Conservation (phyloP, 768 basidiomycete species). For the Lactifluus echinatus region DNA sequence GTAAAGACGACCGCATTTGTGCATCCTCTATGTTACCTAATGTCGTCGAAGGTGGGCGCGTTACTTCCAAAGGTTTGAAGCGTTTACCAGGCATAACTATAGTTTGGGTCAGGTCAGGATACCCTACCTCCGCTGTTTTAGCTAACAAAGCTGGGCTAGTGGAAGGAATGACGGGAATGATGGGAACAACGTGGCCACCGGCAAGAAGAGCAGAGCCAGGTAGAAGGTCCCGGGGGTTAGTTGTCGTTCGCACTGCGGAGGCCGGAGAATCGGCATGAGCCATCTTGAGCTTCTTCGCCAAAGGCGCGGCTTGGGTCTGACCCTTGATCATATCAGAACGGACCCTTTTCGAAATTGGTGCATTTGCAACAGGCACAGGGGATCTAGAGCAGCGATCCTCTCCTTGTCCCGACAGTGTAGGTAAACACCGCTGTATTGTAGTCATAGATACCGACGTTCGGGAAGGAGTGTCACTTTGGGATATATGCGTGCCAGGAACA, state of each 20-base stretch:
- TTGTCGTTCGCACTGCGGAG: neutral
- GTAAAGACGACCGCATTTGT: neutral
- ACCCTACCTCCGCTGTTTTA: neutral
- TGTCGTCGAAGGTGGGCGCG: neutral
- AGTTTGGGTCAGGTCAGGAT: neutral
- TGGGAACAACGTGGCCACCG: neutral
- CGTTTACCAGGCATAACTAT: neutral
- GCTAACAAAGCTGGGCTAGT: neutral
- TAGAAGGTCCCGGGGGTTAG: too few relatives aligned
- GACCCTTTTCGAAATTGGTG: neutral
- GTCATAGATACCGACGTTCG: neutral
- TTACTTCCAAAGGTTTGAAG: slow-evolving; percentile 6
- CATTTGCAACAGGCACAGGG: neutral
- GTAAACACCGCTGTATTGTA: neutral
- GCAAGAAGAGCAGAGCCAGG: neutral
- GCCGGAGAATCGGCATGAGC: neutral
- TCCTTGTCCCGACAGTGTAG: neutral
- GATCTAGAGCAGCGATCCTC: neutral
- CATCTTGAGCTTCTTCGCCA: neutral
- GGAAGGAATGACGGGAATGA: neutral
- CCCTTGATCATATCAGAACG: neutral
- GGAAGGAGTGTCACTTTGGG: neutral
- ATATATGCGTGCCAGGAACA: slow-evolving; percentile 2
- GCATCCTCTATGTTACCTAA: neutral
- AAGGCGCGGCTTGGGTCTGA: neutral